Base-by-base conservation (phyloP, 148 eudicot genomes). In the Pharnaceum exiguum region DNA sequence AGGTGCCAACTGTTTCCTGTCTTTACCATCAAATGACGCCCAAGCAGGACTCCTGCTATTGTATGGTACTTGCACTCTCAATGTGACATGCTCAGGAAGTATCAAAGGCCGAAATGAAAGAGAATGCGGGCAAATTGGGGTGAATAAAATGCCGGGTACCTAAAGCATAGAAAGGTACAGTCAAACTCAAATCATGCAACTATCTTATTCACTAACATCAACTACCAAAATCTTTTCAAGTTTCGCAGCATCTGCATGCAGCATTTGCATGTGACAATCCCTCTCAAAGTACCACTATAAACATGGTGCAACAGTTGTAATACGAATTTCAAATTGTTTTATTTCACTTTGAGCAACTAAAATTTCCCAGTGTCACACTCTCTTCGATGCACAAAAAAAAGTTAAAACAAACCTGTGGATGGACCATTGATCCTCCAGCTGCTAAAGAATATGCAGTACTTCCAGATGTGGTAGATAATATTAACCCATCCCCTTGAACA, bases 391-490 rank as follows among this genome's bases (percentile, higher is more conserved):
- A 26, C 4, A 5, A 22, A 3, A 18, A 29, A 19, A 17, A 55
- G 25, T 32, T 26, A 36, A 37, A 49, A 72, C 79, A 46, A 68
- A 91, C 98, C 87, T 87, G 98, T 42, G 98, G 98, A 70, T 91
- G 98, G 58, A 87, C 98, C 96, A 91, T 85, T 29, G 98, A 91
- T 50, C 98, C 98, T 46, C 98, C 98, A 61, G 98, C 96, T 7
- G 98, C 98, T 58, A 91, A 76, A 52, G 98, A 91, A 74, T 91
- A 91, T 17, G 98, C 98, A 28, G 98, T 91, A 65, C 98, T 91
- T 35, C 98, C 98, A 54, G 98, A 91, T 13, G 98, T 85, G 16
- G 96, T 93, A 29, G 96, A 88, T 67, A 93, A 67, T 30, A 93
- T 93, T 60, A 93, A 70, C 35, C 98, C 98, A 53, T 93, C 98